These are phyloP conservation scores for Pichia cephalocereana DNA, from an alignment of 805 yeast genomes.

Conservation along the genomic window DNA sequence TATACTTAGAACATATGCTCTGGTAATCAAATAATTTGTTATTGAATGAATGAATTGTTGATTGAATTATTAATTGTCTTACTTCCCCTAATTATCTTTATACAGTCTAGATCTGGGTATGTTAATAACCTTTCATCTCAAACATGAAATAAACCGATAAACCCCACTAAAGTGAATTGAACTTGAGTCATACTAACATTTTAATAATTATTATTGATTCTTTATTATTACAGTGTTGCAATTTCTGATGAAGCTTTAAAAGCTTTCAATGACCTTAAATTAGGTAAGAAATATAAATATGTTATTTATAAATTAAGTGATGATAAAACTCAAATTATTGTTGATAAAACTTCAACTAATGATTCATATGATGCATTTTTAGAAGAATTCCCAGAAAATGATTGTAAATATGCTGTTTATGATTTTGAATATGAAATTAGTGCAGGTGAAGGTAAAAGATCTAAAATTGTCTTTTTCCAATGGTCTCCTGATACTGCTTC, in stretches of 20 bases:
- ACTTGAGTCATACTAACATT: neutral
- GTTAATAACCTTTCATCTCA: slow-evolving; percentile 6
- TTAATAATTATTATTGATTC: neutral
- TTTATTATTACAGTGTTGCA: slow-evolving; percentile 45
- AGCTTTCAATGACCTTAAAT: slow-evolving; percentile 93
- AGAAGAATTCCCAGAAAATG: slow-evolving; percentile 87
- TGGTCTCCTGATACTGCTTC: slow-evolving; percentile 99
- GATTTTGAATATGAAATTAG: slow-evolving; percentile 92
- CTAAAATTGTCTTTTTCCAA: slow-evolving; percentile 62
- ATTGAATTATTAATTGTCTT: no score
- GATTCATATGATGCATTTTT: slow-evolving; percentile 77
- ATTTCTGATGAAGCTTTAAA: slow-evolving; percentile 79
- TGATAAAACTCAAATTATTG: slow-evolving; percentile 81
- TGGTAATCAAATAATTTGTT: no score
- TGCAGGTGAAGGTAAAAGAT: slow-evolving; percentile 85
- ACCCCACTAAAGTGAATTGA: no score
- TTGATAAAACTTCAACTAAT: slow-evolving; percentile 72
- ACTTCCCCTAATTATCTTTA: neutral
- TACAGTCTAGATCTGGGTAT: slow-evolving; percentile 29
- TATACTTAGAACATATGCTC: no score
- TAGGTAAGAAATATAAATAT: slow-evolving; percentile 83
- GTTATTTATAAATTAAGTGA: slow-evolving; percentile 76
- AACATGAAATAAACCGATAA: no score
- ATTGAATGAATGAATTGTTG: no score
- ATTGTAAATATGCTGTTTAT: slow-evolving; percentile 92